Conservation (phyloP, 208 protist species). For the Porcisia deanei region DNA sequence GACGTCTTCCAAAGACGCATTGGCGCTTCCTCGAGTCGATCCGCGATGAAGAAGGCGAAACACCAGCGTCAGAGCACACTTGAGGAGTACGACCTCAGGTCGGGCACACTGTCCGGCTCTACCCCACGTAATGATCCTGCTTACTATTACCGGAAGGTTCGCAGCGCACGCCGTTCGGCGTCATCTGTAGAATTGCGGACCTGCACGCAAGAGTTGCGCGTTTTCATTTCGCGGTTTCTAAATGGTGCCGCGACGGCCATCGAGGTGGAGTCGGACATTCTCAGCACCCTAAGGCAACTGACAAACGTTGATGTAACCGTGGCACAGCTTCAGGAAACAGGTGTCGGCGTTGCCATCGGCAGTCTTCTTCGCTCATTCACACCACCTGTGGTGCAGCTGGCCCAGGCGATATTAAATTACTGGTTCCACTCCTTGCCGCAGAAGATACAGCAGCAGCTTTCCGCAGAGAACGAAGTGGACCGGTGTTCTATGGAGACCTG, state of each 20-base stretch:
- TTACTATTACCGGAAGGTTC: constrained; percentile 45
- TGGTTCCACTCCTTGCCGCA: constrained; percentile 71
- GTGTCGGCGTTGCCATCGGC: constrained; percentile 66
- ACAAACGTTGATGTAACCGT: constrained; percentile 44
- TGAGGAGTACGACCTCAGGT: constrained; percentile 38
- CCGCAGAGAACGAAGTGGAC: constrained; percentile 44
- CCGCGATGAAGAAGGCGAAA: constrained; percentile 25
- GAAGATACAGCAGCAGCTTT: constrained; percentile 40
- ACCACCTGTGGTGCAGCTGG: constrained; percentile 38
- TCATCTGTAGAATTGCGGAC: constrained; percentile 29
- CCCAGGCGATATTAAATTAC: constrained; percentile 64
- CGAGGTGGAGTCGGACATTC: constrained; percentile 31
- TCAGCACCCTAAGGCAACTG: constrained; percentile 47
- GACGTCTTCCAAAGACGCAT: constrained; percentile 22
- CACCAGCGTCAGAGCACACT: constrained; percentile 32
- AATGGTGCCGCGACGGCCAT: constrained; percentile 11
- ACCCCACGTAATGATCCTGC: constrained; percentile 31
- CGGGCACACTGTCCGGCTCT: constrained; percentile 27
- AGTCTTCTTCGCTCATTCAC: constrained; percentile 48
- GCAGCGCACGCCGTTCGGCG: constrained; percentile 27
- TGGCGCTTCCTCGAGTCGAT: constrained; percentile 19
- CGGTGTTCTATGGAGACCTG: constrained; percentile 50
- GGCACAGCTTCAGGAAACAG: constrained; percentile 55
- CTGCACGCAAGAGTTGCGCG: constrained; percentile 23
- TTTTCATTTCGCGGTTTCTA: constrained; percentile 4